Evolutionary conservation across 2,329 filamentous ascomycete species (phyloP), one percentile per base, ranked within the genome.

Genomic region (Curvularia sp.): DNA sequence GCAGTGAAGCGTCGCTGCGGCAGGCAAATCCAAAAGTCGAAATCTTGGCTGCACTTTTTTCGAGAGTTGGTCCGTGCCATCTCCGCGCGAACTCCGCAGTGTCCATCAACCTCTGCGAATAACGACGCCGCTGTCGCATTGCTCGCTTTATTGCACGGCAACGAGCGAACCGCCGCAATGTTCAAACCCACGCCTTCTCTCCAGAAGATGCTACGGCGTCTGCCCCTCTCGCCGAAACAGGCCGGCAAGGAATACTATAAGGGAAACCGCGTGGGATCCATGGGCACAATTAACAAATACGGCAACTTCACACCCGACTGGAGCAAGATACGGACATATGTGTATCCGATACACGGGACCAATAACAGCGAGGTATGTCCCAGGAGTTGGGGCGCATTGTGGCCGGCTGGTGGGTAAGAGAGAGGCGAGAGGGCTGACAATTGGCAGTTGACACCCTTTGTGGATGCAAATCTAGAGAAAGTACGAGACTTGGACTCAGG

Each of bases 231-330:
- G 12, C 96, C 94, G 67, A 99, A 99, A 81, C 89, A 95, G 79
- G 89, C 94, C 76, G 91, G 90, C 77, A 92, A 92, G 75, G 94
- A 93, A 68, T 99, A 89, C 86, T 99, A 99, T 87, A 98, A 98
- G 84, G 95, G 95, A 75, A 97, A 90, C 71, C 85, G 93, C 46
- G 89, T 92, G 0, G 95, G 95, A 1, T 87, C 90, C 41, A 93
- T 96, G 87, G 95, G 95, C 77, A 80, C 83, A 13, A 92, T 96
- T 80, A 93, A 91, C 53, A 90, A 91, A 76, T 86, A 87, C 75
- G 95, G 94, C 78, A 89, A 89, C 49, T 99, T 95, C 78, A 77
- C 87, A 46, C 88, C 98, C 66, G 90, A 98, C 66, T 96, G 86
- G 84, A 79, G 83, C 55, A 97, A 96, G 80, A 92, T 98, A 73